Percentiles rank a stretch among this genome's conserved stretches.
Conservation (phyloP, 2,329 filamentous ascomycete genomes). For the Clarireedia paspali region DNA sequence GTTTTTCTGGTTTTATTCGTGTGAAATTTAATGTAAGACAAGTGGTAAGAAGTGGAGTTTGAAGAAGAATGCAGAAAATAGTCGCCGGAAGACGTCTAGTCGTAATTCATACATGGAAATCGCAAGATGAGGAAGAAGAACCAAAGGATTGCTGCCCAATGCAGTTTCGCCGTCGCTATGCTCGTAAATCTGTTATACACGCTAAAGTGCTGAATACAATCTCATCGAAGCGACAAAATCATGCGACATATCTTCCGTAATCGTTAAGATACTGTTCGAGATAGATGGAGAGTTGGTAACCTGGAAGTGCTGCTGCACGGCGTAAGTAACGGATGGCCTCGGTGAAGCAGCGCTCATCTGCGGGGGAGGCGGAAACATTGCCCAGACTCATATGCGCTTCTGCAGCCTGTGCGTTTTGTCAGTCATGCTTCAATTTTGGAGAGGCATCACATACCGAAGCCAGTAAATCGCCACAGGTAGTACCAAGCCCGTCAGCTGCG, state of each 20-base stretch:
- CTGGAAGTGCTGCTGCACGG: slow-evolving; percentile 34
- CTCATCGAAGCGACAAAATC: slow-evolving; percentile 5
- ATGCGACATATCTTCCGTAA: slow-evolving; percentile 32
- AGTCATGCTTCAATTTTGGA: background rate
- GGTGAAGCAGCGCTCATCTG: slow-evolving; percentile 37
- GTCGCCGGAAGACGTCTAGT: background rate
- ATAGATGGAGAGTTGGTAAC: slow-evolving; percentile 36
- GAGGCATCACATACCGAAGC: slow-evolving; percentile 32
- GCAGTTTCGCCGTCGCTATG: background rate
- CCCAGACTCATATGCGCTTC: slow-evolving; percentile 46
- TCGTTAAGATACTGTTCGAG: slow-evolving; percentile 42
- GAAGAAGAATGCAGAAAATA: background rate
- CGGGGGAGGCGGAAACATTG: slow-evolving; percentile 38
- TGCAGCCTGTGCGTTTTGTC: slow-evolving; percentile 33
- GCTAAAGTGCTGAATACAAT: background rate
- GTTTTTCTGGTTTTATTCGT: background rate
- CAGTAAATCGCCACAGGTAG: slow-evolving; percentile 36
- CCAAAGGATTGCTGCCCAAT: background rate
- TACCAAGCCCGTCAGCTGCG: slow-evolving; percentile 33
- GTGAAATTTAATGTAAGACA: background rate
- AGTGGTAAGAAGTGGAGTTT: background rate
- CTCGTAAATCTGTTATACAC: background rate
- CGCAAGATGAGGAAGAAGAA: background rate
- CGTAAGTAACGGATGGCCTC: slow-evolving; percentile 39
- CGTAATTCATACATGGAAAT: background rate